Base-by-base conservation (phyloP, 345 rosid species). In the Lepidium africanum region DNA sequence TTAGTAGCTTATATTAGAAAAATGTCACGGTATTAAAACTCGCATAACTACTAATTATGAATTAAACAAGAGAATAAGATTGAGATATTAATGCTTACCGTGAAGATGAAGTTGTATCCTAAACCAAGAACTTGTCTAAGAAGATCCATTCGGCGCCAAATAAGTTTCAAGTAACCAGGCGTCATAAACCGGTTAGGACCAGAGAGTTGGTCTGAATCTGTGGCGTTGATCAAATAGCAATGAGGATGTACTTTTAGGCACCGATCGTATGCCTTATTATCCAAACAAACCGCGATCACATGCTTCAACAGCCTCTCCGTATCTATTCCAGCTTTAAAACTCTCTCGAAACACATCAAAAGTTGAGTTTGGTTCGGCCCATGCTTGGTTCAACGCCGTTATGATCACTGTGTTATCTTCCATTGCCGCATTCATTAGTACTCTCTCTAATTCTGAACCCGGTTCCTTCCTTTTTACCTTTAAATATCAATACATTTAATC, bases 21-120 rank as follows among this genome's bases (percentile, higher is more conserved):
- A 25, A 25, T 25, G 27, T 2, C 27, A 25, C 27, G 27, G 27
- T 25, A 25, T 25, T 25, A 2, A 25, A 25, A 25, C 27, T 25
- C 27, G 27, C 10, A 58, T 30, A 47, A 14, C 42, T 39, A 52
- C 40, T 7, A 58, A 11, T 3, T 49, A 58, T 17, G 30, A 36
- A 11, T 15, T 36, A 43, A 51, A 14, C 32, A 27, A 25, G n/a
- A n/a, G n/a, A n/a, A n/a, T n/a, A n/a, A n/a, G n/a, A n/a, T n/a
- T n/a, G n/a, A n/a, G n/a, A n/a, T n/a, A n/a, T n/a, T n/a, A n/a
- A n/a, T 10, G 59, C 6, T 45, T 81, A 85, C 92, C 86, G 96
- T 83, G 77, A 86, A 85, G 27, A 90, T 76, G 76, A 90, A 84
- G 72, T 73, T 76, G 82, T 84, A 90, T 13, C 96, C 93, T 72